Base-by-base conservation (phyloP, 2,329 filamentous ascomycete genomes). In the Aureobasidium sp. region DNA sequence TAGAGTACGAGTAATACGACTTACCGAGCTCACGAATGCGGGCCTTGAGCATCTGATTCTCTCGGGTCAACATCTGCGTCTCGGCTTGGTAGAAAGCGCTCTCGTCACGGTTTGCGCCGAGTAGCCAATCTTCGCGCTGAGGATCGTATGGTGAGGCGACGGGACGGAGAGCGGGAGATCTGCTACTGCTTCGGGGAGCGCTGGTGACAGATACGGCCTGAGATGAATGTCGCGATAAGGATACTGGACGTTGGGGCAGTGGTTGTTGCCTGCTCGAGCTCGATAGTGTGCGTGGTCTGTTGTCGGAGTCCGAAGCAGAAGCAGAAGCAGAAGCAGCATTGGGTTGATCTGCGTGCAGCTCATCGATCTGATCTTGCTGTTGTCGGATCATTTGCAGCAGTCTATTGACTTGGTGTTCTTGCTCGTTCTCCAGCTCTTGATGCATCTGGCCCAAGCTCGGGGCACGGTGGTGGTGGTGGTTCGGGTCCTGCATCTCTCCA, bases 11-110 rank as follows among this genome's bases (percentile, higher is more conserved):
- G 15, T 26, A 52, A 2, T 17, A 37, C 42, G 26, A 42, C 79
- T 67, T 76, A 88, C 87, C 88, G 15, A 91, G 76, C 69, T 91
- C 88, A 39, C 87, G 81, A 63, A 91, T 89, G 53, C 89, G 81
- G 71, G 87, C 82, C 64, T 87, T 85, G 57, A 93, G 77, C 89
- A 93, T 91, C 74, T 92, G 89, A 67, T 92, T 93, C 76, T 92
- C 89, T 29, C 89, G 80, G 26, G 86, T 82, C 68, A 93, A 75
- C 76, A 85, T 91, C 74, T 90, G 87, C 1, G 88, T 90, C 75
- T 93, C 89, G 5, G 89, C 89, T 72, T 91, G 88, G 69, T 92
- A 92, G 72, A 91, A 91, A 0, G 87, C 86, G 66, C 82, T 86
- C 71, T 92, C 89, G 68, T 91, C 89, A 20, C 88, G 58, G 2